Base-by-base conservation (phyloP, 805 yeast species). In the Candida coquimbonensis region DNA sequence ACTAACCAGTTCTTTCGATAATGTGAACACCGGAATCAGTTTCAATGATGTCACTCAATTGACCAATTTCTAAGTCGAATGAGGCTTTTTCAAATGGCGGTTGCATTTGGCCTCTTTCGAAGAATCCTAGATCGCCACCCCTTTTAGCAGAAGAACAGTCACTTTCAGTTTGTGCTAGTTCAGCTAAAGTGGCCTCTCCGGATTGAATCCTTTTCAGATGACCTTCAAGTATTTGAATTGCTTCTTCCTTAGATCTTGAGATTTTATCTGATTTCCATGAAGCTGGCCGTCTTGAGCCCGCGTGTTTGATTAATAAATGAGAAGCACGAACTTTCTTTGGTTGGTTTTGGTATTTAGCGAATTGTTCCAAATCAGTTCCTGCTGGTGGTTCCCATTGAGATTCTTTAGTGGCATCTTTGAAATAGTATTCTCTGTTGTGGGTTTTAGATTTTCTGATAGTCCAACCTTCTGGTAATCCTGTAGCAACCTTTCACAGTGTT, bases 101-200 rank as follows among this genome's bases (percentile, higher is more conserved):
- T 65, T 93, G 98, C 99, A 93, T 93, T 56, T 83, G 89, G 36
- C 96, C 96, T 49, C 74, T 80, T 24, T 85, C 87, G 60, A 93
- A 93, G 59, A 68, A 80, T 0, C 99, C 98, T 56, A 93, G 72
- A 63, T 93, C 99, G 39, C 99, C 99, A 19, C 89, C 88, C 58
- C 86, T 81, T 40, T 83, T 70, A 57, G 85, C 95, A 11, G 95
- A 83, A 16, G 86, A 77, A 64, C 97, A 89, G 62, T 91, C 99
- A 51, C 95, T 83, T 62, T 87, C 93, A 3, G 88, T 80, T 34
- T 70, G 61, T 0, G 97, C 97, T 49, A 93, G 66, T 38, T 85
- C 83, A 31, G 77, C 77, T 38, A 93, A 74, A 9, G 80, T 72
- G 13, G 74, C 68, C 43, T 80, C 83, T 27, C 95, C 96, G 32